Evolutionary conservation across 192 early-diverging fungal species (phyloP), one percentile per base, ranked within the genome.

Genomic region (Coemansia furcata): DNA sequence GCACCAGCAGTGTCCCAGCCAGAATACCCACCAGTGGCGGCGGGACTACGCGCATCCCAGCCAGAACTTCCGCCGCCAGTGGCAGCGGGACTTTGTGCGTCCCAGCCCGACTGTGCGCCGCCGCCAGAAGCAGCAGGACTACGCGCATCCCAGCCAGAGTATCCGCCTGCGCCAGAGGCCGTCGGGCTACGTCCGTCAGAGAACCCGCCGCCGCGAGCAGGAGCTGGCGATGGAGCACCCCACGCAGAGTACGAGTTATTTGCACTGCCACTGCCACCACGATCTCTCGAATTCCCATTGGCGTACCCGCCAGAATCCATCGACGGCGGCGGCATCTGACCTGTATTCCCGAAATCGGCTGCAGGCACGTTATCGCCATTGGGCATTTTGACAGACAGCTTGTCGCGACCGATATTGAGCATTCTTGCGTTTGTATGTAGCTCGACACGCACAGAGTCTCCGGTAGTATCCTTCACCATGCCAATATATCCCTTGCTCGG

Each of bases 401-500:
- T 91, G 40, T 86, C 85, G 63, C 88, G 89, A 26, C 89, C 88
- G 3, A 98, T 89, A n/a, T 82, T 91, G 30, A 99, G 85, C 23
- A 93, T 85, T 11, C 87, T 84, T 29, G 87, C 88, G 71, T 90
- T 94, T 30, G 96, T 97, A 77, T 98, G 96, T 29, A 99, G 85
- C 77, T 98, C 95, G 6, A 99, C 91, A 29, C 96, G 87, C 7
- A 89, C 93, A 42, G 78, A 73, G 9, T 68, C 73, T 57, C 91
- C 90, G 0, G 86, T 84, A 19, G 32, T 85, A 39, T 97, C 95
- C 71, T 97, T 97, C 36, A 96, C 94, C 60, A 98, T 94, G 19
- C 98, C 98, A 19, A 96, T 78, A 74, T 97, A 99, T n/a, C 96
- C 95, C 73, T 99, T 99, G 85, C 92, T 94, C 14, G 93, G 91